Percentiles rank a stretch among this genome's conserved stretches.
Conservation (phyloP, 306 rosid species). For the Gillenia trifoliata region DNA sequence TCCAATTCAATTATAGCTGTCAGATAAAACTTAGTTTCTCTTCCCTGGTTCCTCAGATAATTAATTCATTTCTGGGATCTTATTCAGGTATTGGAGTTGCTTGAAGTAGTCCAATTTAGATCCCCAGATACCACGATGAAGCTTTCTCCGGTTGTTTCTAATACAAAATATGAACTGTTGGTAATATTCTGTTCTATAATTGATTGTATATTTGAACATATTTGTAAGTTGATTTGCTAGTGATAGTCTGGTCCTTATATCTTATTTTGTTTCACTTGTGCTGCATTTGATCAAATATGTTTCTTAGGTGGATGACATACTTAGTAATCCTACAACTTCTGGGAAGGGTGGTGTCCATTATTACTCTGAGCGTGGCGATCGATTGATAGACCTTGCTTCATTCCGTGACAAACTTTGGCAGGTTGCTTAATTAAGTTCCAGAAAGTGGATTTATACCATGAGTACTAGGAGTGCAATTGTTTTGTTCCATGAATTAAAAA, state of each 20-base stretch:
- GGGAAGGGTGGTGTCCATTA: constrained; percentile 83
- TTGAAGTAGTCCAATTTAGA: constrained; percentile 89
- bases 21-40: background rate
- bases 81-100: constrained; percentile 79
- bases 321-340: constrained; percentile 67
- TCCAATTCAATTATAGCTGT: background rate
- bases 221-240: background rate
- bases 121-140: constrained; percentile 65
- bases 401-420: constrained; percentile 92
- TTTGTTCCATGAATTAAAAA: constrained; percentile 10
- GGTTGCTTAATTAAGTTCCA: constrained; percentile 43
- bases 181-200: constrained; percentile 38
- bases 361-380: constrained; percentile 95
- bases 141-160: constrained; percentile 59
- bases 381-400: constrained; percentile 79
- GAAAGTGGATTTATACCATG: background rate
- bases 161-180: constrained; percentile 60
- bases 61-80: constrained; percentile 16
- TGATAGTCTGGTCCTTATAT: constrained; percentile 12
- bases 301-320: constrained; percentile 70
- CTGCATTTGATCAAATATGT: constrained; percentile 15
- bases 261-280: constrained; percentile 7
- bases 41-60: background rate
- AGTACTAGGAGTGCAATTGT: constrained; percentile 2
- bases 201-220: background rate